Evolutionary conservation across 2,329 filamentous ascomycete species (phyloP).

Genomic region (Diaporthe australafricana): DNA sequence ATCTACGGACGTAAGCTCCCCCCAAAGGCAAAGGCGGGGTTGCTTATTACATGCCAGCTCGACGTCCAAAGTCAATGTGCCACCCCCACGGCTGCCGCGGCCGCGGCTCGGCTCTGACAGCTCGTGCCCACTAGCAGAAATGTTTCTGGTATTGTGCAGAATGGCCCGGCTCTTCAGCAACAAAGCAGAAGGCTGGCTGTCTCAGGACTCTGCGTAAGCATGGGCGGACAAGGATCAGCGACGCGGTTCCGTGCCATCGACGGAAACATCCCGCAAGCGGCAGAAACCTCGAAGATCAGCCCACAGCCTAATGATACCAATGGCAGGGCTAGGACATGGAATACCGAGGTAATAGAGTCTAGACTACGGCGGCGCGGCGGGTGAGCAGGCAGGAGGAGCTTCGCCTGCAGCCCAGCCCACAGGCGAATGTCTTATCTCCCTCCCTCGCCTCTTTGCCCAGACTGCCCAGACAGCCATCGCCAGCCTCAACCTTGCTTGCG

Average conservation of each 20-base stretch:
- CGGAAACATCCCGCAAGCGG: not conserved
- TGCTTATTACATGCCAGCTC: no score
- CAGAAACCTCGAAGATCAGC: not conserved
- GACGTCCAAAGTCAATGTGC: no score
- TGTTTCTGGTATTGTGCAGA: no score
- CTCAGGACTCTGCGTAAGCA: not conserved
- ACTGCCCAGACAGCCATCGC: slow-evolving; percentile 19
- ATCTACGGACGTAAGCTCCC: not conserved
- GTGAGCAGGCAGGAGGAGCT: not conserved
- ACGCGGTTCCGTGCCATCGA: no score
- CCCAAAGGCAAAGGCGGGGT: not conserved
- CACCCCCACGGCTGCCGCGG: not conserved
- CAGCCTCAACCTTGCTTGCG: slow-evolving; percentile 19
- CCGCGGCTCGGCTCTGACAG: not conserved
- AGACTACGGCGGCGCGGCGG: not conserved
- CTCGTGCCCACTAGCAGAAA: no score
- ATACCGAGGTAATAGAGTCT: slow-evolving; percentile 1
- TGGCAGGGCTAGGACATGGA: not conserved
- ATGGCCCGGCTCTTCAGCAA: not conserved
- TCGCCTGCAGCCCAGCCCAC: slow-evolving; percentile 3
- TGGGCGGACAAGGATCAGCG: no score
- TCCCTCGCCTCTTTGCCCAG: slow-evolving; percentile 15
- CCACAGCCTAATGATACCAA: not conserved
- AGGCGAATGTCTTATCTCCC: slow-evolving; percentile 19
- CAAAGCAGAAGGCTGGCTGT: not conserved